phyloP scores from a whole-genome alignment of 208 protist genomes.

The Crithidia bombi region DNA sequence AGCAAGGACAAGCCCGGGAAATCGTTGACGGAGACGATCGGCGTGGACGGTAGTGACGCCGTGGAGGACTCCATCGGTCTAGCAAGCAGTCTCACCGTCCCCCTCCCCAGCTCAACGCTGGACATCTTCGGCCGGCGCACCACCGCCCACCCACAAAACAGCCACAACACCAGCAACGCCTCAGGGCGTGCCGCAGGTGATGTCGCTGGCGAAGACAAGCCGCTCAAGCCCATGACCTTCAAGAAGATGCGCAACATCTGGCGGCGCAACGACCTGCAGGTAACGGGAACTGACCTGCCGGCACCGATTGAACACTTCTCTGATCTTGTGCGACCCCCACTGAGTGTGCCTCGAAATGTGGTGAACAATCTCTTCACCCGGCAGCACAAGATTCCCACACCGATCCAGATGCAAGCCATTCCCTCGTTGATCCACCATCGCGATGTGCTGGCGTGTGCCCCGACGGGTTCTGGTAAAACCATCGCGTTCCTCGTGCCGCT shows the following conservation, averaged over 20 bases:
- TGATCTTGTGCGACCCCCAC: constrained; percentile 77
- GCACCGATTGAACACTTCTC: constrained; percentile 88
- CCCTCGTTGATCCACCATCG: constrained; percentile 88
- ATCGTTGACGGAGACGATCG: constrained; percentile 15
- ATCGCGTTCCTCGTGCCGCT: constrained; percentile 94
- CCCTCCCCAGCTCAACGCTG: constrained; percentile 52
- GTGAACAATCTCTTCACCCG: constrained; percentile 85
- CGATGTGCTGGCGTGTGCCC: constrained; percentile 90
- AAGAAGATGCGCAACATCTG: constrained; percentile 87
- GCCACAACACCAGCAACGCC: background rate
- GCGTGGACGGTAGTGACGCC: constrained; percentile 6
- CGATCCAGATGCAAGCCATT: constrained; percentile 98
- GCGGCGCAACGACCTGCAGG: constrained; percentile 79
- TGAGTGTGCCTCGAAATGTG: constrained; percentile 72
- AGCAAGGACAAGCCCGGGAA: constrained; percentile 28
- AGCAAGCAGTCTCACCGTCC: constrained; percentile 41
- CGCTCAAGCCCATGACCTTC: constrained; percentile 72
- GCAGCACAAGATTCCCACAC: constrained; percentile 92
- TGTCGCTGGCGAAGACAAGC: constrained; percentile 32
- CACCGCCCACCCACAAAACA: background rate
- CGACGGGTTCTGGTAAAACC: constrained; percentile 96
- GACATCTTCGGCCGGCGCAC: constrained; percentile 51
- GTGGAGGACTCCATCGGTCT: constrained; percentile 17
- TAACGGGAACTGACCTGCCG: constrained; percentile 77
- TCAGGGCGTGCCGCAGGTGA: constrained; percentile 3